Evolutionary conservation across 2,329 filamentous ascomycete genomes (phyloP).

Genomic region (Hypomyces rosellus): DNA sequence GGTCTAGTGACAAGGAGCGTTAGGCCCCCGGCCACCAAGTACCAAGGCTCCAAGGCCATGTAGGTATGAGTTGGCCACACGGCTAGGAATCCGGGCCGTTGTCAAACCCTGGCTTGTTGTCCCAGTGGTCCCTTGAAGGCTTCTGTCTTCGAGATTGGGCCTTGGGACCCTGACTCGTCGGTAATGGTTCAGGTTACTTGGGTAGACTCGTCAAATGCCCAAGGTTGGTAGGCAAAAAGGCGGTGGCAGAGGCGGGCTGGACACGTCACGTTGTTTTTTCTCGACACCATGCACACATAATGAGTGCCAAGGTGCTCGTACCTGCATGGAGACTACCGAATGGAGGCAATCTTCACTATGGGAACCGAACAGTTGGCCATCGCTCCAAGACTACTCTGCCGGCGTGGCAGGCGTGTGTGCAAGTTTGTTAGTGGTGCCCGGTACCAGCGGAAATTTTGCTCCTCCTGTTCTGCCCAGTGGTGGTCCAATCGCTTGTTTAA

Average conservation of each 20-base stretch:
- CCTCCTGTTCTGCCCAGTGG: too few relatives aligned
- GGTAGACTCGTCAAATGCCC: neutral
- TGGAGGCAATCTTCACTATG: neutral
- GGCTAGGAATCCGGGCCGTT: constrained; percentile 31
- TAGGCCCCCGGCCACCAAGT: constrained; percentile 19
- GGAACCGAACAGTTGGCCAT: neutral
- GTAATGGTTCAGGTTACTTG: neutral
- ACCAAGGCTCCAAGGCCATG: constrained; percentile 16
- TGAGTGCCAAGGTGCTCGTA: neutral
- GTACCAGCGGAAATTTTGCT: too few relatives aligned
- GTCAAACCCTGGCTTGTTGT: constrained; percentile 17
- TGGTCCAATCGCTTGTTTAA: too few relatives aligned
- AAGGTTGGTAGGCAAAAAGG: neutral
- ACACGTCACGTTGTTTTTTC: neutral
- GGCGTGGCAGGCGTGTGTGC: neutral
- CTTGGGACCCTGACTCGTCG: neutral
- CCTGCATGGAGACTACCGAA: neutral
- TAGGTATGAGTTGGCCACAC: constrained; percentile 26
- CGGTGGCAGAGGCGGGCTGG: neutral
- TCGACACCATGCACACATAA: neutral
- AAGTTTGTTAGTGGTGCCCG: too few relatives aligned
- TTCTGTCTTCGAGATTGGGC: constrained; percentile 8
- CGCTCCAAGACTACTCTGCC: neutral
- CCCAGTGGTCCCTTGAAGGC: constrained; percentile 1
- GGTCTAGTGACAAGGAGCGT: constrained; percentile 21